Base-by-base conservation (phyloP, 352 stramenopile genomes). In the Plasmopara halstedii region DNA sequence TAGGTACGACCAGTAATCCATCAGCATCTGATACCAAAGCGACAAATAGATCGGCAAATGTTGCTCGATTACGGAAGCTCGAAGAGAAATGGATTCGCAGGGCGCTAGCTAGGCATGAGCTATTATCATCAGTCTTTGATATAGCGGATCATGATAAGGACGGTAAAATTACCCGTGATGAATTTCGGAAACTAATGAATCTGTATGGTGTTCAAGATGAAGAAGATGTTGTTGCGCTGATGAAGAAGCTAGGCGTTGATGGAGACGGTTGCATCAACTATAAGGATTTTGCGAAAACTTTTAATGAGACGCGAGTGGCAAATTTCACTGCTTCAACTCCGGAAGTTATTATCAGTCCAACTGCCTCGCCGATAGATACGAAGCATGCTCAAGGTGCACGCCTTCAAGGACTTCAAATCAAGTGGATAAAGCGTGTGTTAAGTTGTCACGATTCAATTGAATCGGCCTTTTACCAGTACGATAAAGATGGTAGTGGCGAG, bases 271-370 rank as follows among this genome's bases (percentile, higher is more conserved):
- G 51, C 6, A 70, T 88, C 20, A 65, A 77, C 23, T 88, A 72
- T 21, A 72, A 85, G 20, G 74, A 87, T 31, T 88, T 88, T 47
- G 42, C 50, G 2, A 73, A 59, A 2, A 56, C 82, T n/a, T 88
- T 87, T 45, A 59, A 80, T 26, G 70, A 82, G 32, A 33, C 23
- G 23, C 22, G 53, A 20, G 47, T 62, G 18, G 36, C 17, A 8
- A 62, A 48, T 33, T 26, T 46, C 8, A 21, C 23, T 7, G 50
- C 42, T 42, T 32, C 45, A 39, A 34, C 11, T 5, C 34, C 18
- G 31, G 36, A 0, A 15, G 45, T 40, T 33, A 50, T 46, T 7
- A 15, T 26, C 2, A 64, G 61, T 20, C 18, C 46, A 14, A 17
- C 36, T 32, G 32, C n/a, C 4, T 11, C 18, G 13, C 25, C 25